These are phyloP conservation scores for Ophiostoma ulmi DNA, from an alignment of 2,329 filamentous ascomycete genomes.

Conservation along the genomic window DNA sequence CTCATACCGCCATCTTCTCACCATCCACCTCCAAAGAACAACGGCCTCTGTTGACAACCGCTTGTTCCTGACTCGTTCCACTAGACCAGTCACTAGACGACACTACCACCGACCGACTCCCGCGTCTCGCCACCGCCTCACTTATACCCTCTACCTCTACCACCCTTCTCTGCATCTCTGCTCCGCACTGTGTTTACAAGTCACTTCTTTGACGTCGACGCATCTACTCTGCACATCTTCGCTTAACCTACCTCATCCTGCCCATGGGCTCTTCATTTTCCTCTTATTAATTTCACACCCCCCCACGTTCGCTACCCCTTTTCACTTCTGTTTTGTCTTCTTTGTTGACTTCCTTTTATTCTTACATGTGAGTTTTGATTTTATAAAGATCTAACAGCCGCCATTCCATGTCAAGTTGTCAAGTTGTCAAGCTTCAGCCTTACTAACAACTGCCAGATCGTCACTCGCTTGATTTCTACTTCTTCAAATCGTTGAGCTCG, in stretches of 20 bases:
- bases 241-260: background rate
- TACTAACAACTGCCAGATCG: slow-evolving; percentile 9
- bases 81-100: background rate
- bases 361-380: background rate
- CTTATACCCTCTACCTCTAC: background rate
- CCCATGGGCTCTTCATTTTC: slow-evolving; percentile 6
- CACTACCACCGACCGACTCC: background rate
- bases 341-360: background rate
- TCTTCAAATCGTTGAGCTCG: background rate
- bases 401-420: background rate
- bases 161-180: slow-evolving; percentile 1
- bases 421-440: background rate
- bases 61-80: background rate
- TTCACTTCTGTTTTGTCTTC: background rate
- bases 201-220: background rate
- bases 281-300: background rate
- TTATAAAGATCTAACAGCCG: background rate
- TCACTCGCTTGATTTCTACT: slow-evolving; percentile 25
- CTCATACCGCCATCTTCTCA: background rate
- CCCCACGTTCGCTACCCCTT: slow-evolving; percentile 19
- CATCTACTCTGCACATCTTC: background rate
- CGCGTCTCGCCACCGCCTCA: background rate
- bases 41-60: no score
- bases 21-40: background rate
- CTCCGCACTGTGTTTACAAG: background rate